Base-by-base conservation (phyloP, 2,329 filamentous ascomycete genomes). In the Colletotrichum sp. region DNA sequence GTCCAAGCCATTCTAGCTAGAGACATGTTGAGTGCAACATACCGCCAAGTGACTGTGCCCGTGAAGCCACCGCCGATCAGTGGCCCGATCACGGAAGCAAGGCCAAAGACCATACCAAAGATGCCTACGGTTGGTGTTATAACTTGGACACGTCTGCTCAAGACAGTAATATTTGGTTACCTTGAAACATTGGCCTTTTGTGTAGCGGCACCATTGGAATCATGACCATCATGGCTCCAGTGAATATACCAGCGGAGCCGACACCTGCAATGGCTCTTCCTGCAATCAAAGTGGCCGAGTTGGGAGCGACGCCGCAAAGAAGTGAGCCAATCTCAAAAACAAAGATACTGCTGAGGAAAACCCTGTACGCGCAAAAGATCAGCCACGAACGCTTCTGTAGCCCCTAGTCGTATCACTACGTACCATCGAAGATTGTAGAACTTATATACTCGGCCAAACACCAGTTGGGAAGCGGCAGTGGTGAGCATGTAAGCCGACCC, bases 401-500 rank as follows among this genome's bases (percentile, higher is more conserved):
- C 18, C 28, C 59, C 59, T n/a, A 9, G 10, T 21, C n/a, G 24
- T 24, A 28, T 14, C 52, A 24, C 21, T 32, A 26, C 59, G 77
- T 78, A 89, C 84, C 81, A 84, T 78, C 86, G 89, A 76, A 86
- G 85, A 65, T 87, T 84, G 74, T 89, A 90, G 73, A 88, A 87
- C 78, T 86, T 88, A 81, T 89, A 90, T 48, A 90, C 83, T 68
- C 87, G 83, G 28, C 88, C 89, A 78, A 89, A 89, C 18, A 89
- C 78, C 21, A 89, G 82, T 78, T 89, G 87, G 21, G 86, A 88
- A n/a, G 89, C 89, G 8, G 89, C 87, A 4, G 90, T 90, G 14
- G 91, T 92, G 77, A 93, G 84, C 86, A 92, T 89, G 80, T 92
- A 92, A 2, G 90, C 88, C 48, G 90, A 90, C 7, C 89, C 91